Conservation (phyloP, 441 rosid species). For the Macaranga tanarius region DNA sequence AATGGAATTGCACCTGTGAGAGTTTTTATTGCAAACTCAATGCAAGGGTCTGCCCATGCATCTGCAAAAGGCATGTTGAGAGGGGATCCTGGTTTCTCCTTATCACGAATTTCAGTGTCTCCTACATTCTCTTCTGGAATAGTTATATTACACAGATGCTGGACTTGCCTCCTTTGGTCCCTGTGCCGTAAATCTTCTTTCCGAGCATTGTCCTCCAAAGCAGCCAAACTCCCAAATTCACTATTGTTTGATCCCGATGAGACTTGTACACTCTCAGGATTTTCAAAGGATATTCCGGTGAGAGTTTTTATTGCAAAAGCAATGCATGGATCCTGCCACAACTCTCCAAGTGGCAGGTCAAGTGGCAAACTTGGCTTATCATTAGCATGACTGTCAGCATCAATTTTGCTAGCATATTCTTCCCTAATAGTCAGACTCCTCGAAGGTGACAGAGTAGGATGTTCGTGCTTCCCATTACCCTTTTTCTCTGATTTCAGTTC, state of each 20-base stretch:
- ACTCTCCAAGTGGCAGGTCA: conserved; percentile 61
- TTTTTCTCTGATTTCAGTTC: conserved; percentile 18
- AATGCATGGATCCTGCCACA: conserved; percentile 94
- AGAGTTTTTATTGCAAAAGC: conserved; percentile 96
- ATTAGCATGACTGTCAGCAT: conserved; percentile 24
- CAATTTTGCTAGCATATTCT: conserved; percentile 20
- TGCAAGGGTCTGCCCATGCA: conserved; percentile 88
- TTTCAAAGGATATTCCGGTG: conserved; percentile 57
- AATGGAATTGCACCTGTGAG: conserved; percentile 79
- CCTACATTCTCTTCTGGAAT: conserved; percentile 24
- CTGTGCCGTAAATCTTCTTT: conserved; percentile 20
- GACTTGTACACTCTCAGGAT: conserved; percentile 33
- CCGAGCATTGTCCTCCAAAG: conserved; percentile 25
- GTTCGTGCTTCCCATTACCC: conserved; percentile 8
- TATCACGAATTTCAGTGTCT: conserved; percentile 26
- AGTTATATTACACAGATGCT: conserved; percentile 20
- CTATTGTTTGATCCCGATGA: conserved; percentile 42
- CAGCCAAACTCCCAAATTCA: conserved; percentile 22
- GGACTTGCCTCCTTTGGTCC: conserved; percentile 14
- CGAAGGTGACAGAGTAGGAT: background rate
- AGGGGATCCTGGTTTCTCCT: conserved; percentile 26
- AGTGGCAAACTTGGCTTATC: conserved; percentile 32
- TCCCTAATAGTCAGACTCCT: conserved; percentile 15
- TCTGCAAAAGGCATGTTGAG: conserved; percentile 39
- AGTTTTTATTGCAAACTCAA: conserved; percentile 90